phyloP scores from a whole-genome alignment of 2,329 filamentous ascomycete species.

The Parastagonospora avenae region DNA sequence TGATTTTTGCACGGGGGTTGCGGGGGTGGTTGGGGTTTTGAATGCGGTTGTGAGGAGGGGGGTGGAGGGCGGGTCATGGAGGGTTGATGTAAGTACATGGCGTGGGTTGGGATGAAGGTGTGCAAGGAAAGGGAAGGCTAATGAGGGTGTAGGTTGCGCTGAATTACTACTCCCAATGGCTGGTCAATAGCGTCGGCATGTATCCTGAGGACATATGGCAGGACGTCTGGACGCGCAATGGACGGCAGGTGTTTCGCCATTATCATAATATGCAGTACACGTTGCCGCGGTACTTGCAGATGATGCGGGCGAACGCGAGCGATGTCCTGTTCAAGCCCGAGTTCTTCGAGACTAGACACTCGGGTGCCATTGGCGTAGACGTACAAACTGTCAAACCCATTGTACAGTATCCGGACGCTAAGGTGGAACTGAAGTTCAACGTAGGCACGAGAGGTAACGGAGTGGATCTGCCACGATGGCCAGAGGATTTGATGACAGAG shows the following conservation, averaged over 20 bases:
- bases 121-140: background rate
- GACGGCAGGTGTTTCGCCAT: conserved; percentile 56
- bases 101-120: too few species aligned
- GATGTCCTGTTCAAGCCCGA: conserved; percentile 51
- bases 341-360: conserved; percentile 55
- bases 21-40: conserved; percentile 50
- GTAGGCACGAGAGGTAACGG: conserved; percentile 59
- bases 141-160: conserved; percentile 30
- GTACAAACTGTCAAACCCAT: conserved; percentile 54
- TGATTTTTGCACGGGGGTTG: conserved; percentile 54
- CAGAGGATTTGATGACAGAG: conserved; percentile 50
- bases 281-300: conserved; percentile 49
- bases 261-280: conserved; percentile 55
- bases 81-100: conserved; percentile 52
- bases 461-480: conserved; percentile 56
- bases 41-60: conserved; percentile 49
- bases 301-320: conserved; percentile 48
- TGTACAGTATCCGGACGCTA: conserved; percentile 41
- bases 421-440: conserved; percentile 50
- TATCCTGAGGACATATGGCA: conserved; percentile 54
- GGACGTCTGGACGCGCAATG: conserved; percentile 54
- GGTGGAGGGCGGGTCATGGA: conserved; percentile 48
- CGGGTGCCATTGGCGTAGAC: conserved; percentile 45
- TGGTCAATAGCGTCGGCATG: conserved; percentile 37
- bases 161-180: conserved; percentile 47